These are phyloP conservation scores for Geoglossum glabrum DNA, from an alignment of 495 filamentous ascomycete species.

Conservation along the genomic window DNA sequence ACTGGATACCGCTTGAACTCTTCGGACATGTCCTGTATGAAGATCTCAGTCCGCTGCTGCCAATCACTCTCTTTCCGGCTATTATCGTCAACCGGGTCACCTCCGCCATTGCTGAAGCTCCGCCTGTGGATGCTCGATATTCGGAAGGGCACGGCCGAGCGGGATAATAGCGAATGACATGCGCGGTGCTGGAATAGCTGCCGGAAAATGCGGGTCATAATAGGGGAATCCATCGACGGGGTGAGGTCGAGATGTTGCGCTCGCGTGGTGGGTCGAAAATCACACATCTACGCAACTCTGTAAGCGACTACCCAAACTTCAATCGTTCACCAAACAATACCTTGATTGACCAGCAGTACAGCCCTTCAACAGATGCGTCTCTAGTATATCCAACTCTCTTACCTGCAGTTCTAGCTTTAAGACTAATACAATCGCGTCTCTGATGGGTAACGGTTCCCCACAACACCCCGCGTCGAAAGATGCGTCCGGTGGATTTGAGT, in stretches of 20 bases:
- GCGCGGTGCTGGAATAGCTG: constrained; percentile 56
- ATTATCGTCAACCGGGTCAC: constrained; percentile 10
- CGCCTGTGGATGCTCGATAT: constrained; percentile 11
- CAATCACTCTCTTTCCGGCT: constrained; percentile 35
- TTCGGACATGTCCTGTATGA: constrained; percentile 49
- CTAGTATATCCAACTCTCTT: too few relatives aligned
- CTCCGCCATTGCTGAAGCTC: constrained; percentile 8
- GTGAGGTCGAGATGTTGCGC: background rate
- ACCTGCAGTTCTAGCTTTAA: too few relatives aligned
- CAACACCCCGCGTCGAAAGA: background rate
- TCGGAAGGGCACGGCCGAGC: constrained; percentile 21
- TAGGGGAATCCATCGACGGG: constrained; percentile 59
- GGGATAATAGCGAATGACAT: constrained; percentile 39
- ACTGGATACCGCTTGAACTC: constrained; percentile 65
- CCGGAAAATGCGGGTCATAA: constrained; percentile 58
- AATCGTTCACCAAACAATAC: too few relatives aligned
- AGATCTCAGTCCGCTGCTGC: constrained; percentile 56
- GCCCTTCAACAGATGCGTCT: too few relatives aligned
- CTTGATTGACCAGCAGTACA: too few relatives aligned
- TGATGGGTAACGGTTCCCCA: background rate
- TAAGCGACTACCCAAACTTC: too few relatives aligned
- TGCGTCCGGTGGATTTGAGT: background rate
- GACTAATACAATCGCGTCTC: too few relatives aligned
- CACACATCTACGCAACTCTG: too few relatives aligned
- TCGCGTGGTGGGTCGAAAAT: background rate